Conservation (phyloP, 2,329 filamentous ascomycete species). For the Alternaria infectoria region DNA sequence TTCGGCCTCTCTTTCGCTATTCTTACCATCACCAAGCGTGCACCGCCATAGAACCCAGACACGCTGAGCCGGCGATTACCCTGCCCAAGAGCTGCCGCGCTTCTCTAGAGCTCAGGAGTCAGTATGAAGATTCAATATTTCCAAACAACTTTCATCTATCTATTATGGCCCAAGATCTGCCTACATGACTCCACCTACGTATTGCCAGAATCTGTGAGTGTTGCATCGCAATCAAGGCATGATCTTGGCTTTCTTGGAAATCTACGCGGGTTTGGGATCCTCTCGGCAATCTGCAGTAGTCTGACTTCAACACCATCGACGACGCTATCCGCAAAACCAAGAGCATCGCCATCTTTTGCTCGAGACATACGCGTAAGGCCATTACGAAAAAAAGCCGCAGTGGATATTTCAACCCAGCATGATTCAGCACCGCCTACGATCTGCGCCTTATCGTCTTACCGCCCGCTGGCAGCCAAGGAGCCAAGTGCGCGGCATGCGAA, state of each 20-base stretch:
- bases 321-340: background rate
- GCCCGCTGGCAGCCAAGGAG: slow-evolving; percentile 18
- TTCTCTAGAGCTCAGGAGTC: background rate
- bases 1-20: background rate
- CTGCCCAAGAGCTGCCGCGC: background rate
- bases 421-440: slow-evolving; percentile 6
- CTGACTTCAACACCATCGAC: background rate
- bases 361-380: background rate
- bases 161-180: background rate
- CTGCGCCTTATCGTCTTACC: slow-evolving; percentile 6
- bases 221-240: slow-evolving; percentile 14
- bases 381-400: background rate
- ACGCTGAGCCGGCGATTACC: background rate
- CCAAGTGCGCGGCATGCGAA: slow-evolving; percentile 21
- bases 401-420: background rate
- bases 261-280: background rate
- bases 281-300: slow-evolving; percentile 6
- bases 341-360: background rate
- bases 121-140: background rate
- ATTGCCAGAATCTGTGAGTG: slow-evolving; percentile 1
- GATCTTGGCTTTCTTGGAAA: slow-evolving; percentile 8
- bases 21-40: background rate
- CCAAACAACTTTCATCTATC: background rate
- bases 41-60: background rate
- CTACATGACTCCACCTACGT: slow-evolving; percentile 3